These are phyloP conservation scores for Dothideomycetes sp. DNA, from an alignment of 2,329 filamentous ascomycete genomes.

Conservation along the genomic window DNA sequence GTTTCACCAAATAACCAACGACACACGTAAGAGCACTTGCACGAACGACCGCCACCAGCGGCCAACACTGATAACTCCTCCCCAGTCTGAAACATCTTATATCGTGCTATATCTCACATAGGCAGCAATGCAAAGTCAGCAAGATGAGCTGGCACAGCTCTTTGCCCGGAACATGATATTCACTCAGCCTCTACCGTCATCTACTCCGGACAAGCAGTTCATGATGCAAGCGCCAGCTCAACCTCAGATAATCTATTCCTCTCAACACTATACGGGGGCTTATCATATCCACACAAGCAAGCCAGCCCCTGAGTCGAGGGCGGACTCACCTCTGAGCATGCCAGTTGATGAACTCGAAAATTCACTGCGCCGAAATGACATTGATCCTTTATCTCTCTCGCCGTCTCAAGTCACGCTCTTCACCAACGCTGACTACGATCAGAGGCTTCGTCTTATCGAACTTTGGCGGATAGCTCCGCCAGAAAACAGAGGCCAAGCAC, in stretches of 20 bases:
- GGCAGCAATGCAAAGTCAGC: slow-evolving; percentile 43
- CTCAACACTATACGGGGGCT: slow-evolving; percentile 62
- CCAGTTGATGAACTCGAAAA: slow-evolving; percentile 35
- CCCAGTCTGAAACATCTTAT: slow-evolving; percentile 32
- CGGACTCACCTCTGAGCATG: slow-evolving; percentile 2
- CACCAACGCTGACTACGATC: slow-evolving; percentile 58
- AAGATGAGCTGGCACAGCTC: slow-evolving; percentile 73
- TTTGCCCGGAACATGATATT: slow-evolving; percentile 69
- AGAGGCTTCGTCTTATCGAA: slow-evolving; percentile 65
- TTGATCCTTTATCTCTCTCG: slow-evolving; percentile 60
- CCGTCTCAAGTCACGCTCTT: slow-evolving; percentile 70
- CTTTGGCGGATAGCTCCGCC: slow-evolving; percentile 76
- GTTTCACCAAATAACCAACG: too few species aligned
- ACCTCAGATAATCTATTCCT: slow-evolving; percentile 54
- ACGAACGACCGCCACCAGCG: slow-evolving; percentile 1
- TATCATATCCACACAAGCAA: slow-evolving; percentile 46
- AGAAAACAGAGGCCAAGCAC: too few species aligned
- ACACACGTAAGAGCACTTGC: slow-evolving; percentile 30
- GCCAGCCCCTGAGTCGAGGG: slow-evolving; percentile 18
- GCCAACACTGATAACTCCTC: slow-evolving; percentile 12
- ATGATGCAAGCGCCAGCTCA: slow-evolving; percentile 23
- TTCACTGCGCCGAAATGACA: slow-evolving; percentile 51
- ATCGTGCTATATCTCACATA: slow-evolving; percentile 31
- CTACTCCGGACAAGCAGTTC: slow-evolving; percentile 22
- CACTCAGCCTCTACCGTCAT: slow-evolving; percentile 14